phyloP scores from a whole-genome alignment of 1,284 basidiomycete genomes.

The Acaromyces ingoldii region DNA sequence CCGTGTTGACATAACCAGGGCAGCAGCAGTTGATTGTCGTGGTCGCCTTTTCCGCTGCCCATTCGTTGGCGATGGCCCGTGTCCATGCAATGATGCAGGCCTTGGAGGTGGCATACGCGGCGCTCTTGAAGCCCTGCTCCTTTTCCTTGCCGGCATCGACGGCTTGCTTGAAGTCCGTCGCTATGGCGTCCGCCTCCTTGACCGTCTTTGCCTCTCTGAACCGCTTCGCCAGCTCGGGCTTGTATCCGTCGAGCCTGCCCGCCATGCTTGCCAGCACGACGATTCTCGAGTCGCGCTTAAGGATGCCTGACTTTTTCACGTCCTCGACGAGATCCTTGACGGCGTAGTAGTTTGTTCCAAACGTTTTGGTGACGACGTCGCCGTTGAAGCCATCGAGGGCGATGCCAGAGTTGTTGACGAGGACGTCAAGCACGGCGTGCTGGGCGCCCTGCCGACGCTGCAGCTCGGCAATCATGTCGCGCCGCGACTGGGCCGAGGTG shows the following conservation, averaged over 20 bases:
- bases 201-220: slow-evolving; percentile 21
- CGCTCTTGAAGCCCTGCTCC: slow-evolving; percentile 43
- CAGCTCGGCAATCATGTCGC: slow-evolving; percentile 16
- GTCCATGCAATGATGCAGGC: slow-evolving; percentile 35
- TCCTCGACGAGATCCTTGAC: slow-evolving; percentile 26
- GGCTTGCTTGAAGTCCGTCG: slow-evolving; percentile 28
- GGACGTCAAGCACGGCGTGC: slow-evolving; percentile 28
- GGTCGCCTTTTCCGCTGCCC: slow-evolving; percentile 17
- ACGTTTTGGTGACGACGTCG: slow-evolving; percentile 38
- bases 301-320: slow-evolving; percentile 19
- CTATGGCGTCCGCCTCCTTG: slow-evolving; percentile 24
- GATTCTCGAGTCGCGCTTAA: slow-evolving; percentile 27
- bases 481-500: slow-evolving; percentile 19
- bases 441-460: neutral
- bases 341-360: slow-evolving; percentile 43
- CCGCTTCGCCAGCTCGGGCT: slow-evolving; percentile 18
- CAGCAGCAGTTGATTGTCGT: slow-evolving; percentile 39
- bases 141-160: slow-evolving; percentile 31
- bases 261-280: slow-evolving; percentile 34
- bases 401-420: slow-evolving; percentile 47
- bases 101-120: slow-evolving; percentile 43
- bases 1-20: slow-evolving; percentile 46
- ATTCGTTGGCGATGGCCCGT: slow-evolving; percentile 27
- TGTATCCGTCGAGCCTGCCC: slow-evolving; percentile 31
- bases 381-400: slow-evolving; percentile 40